These are phyloP conservation scores for Bruguiera sexangula DNA, from an alignment of 345 rosid species.

Conservation along the genomic window DNA sequence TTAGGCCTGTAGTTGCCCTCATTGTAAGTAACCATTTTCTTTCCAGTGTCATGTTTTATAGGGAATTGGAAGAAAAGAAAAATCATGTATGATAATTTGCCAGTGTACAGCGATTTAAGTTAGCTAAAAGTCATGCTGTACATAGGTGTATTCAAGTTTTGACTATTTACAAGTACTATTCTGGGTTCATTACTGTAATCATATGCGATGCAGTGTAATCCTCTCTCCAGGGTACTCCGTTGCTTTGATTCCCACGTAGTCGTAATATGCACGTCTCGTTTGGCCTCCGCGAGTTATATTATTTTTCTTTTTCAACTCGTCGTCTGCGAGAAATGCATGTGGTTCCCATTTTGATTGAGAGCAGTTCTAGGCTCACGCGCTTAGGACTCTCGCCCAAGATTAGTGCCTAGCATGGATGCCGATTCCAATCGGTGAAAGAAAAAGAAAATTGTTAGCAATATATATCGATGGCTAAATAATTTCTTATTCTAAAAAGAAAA, in stretches of 20 bases:
- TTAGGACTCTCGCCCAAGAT: too few species aligned
- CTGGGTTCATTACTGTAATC: neutral
- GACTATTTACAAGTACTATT: neutral
- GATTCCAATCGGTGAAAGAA: neutral
- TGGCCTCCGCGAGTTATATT: too few species aligned
- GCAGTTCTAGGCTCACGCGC: too few species aligned
- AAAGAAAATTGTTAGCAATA: neutral
- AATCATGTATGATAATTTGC: neutral
- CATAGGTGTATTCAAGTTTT: conserved; percentile 15
- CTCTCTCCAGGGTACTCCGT: neutral
- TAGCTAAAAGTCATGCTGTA: conserved; percentile 3
- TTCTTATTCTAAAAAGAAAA: too few species aligned
- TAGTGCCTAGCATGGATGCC: too few species aligned
- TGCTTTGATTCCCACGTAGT: neutral
- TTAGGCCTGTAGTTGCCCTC: conserved; percentile 12
- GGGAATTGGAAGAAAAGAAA: neutral
- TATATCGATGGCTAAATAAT: too few species aligned
- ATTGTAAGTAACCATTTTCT: conserved; percentile 4
- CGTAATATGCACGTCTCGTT: too few species aligned
- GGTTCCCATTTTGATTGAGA: too few species aligned
- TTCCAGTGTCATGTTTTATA: conserved; percentile 18
- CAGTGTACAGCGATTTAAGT: conserved; percentile 14
- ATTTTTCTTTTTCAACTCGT: too few species aligned
- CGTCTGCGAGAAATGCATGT: neutral
- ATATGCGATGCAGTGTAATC: neutral